A percentile compares a stretch with the other conserved stretches of the same genome.
These are phyloP conservation scores for Fusarium abutilonis DNA, from an alignment of 2,329 filamentous ascomycete genomes.

Conservation along the genomic window DNA sequence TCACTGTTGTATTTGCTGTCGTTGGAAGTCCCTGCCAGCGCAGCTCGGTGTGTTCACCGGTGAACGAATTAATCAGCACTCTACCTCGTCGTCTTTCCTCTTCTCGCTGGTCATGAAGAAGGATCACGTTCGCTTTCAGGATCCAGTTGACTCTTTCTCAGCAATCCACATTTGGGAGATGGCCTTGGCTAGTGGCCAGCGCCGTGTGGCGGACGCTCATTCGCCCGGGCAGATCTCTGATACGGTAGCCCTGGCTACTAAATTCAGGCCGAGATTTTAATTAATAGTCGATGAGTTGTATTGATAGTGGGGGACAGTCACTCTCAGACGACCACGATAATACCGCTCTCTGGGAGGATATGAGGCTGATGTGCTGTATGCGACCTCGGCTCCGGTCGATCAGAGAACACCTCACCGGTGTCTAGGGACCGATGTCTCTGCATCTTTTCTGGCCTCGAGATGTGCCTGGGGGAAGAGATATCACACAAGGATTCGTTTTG, in stretches of 20 bases:
- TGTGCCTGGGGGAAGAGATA: constrained; percentile 6
- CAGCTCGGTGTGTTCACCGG: constrained; percentile 26
- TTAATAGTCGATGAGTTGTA: constrained; percentile 13
- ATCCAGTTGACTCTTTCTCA: constrained; percentile 28
- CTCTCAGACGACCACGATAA: constrained; percentile 34
- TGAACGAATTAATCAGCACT: constrained; percentile 9
- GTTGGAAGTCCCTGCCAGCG: constrained; percentile 18
- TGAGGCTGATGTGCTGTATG: constrained; percentile 31
- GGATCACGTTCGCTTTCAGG: constrained; percentile 3
- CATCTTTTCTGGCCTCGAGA: constrained; percentile 21
- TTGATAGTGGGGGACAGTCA: constrained; percentile 19
- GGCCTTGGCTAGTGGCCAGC: constrained; percentile 34
- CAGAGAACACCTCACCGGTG: constrained; percentile 30
- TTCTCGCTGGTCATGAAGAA: constrained; percentile 8
- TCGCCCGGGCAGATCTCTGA: constrained; percentile 21
- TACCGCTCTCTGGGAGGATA: background rate
- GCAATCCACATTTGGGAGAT: constrained; percentile 16
- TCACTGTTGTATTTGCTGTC: constrained; percentile 3
- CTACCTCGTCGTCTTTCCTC: constrained; percentile 18
- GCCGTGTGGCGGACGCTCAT: constrained; percentile 44
- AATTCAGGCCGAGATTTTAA: constrained; percentile 12
- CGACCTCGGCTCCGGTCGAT: constrained; percentile 3
- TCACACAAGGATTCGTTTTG: constrained; percentile 18
- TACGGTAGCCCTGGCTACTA: constrained; percentile 24
- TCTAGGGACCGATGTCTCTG: constrained; percentile 13